phyloP scores from a whole-genome alignment of 2,329 filamentous ascomycete genomes.

The Aureobasidium sp. region DNA sequence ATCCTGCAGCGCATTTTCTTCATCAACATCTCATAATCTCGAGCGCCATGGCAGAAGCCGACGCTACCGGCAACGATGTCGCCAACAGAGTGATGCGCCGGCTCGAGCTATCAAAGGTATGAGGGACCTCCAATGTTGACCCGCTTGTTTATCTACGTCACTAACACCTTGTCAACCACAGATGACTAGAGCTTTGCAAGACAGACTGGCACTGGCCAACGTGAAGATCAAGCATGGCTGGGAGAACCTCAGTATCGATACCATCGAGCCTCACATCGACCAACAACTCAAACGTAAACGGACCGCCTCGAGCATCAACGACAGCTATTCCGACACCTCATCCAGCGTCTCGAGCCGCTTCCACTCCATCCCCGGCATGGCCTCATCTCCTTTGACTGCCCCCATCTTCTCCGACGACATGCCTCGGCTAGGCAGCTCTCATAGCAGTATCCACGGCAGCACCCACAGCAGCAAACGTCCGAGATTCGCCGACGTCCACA shows the following conservation, averaged over 20 bases:
- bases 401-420: constrained; percentile 79
- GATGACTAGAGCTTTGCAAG: constrained; percentile 90
- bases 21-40: not conserved
- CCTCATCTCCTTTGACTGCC: constrained; percentile 77
- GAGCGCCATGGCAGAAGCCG: constrained; percentile 6
- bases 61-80: constrained; percentile 19
- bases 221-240: constrained; percentile 96
- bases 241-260: constrained; percentile 80
- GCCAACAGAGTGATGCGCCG: constrained; percentile 28
- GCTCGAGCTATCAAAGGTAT: constrained; percentile 31
- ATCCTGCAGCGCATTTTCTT: not conserved
- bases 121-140: constrained; percentile 1
- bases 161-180: constrained; percentile 32
- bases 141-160: constrained; percentile 7
- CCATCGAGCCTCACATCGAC: constrained; percentile 75
- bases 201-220: constrained; percentile 88
- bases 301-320: constrained; percentile 56
- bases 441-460: constrained; percentile 26
- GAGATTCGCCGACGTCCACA: constrained; percentile 13
- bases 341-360: constrained; percentile 72
- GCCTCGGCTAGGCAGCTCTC: constrained; percentile 48
- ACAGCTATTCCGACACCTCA: constrained; percentile 75
- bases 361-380: constrained; percentile 58
- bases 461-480: constrained; percentile 34
- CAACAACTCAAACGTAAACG: constrained; percentile 69